Conservation (phyloP, 192 early-diverging fungal genomes). For the Geranomyces variabilis region DNA sequence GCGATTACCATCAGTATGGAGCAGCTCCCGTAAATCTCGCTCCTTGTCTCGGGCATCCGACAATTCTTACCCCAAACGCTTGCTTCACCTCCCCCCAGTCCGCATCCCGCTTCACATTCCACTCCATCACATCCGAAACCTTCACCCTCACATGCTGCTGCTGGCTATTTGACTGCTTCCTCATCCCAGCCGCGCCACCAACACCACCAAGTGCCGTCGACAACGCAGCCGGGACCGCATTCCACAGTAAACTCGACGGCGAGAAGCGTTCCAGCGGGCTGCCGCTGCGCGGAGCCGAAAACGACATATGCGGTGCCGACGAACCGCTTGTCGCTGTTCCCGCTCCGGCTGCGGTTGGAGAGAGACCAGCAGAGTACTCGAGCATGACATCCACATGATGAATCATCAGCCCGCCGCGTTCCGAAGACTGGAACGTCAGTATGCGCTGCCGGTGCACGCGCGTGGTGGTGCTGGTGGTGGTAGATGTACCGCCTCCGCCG, state of each 20-base stretch:
- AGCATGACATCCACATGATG: constrained; percentile 43
- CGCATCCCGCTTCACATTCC: constrained; percentile 36
- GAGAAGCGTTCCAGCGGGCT: constrained; percentile 27
- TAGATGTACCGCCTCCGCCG: no score
- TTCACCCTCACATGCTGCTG: constrained; percentile 14
- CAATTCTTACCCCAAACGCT: constrained; percentile 19
- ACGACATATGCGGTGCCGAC: background rate
- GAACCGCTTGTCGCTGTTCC: background rate
- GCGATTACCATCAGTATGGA: no score
- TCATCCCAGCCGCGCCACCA: background rate
- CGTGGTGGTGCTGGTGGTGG: background rate
- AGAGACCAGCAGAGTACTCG: background rate
- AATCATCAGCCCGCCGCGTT: constrained; percentile 32
- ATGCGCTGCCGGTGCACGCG: constrained; percentile 36
- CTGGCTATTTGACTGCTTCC: background rate
- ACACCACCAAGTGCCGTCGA: background rate
- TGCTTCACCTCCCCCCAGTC: constrained; percentile 46
- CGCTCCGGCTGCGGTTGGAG: background rate
- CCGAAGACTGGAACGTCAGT: constrained; percentile 41
- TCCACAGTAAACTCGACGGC: constrained; percentile 23
- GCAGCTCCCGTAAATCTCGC: no score
- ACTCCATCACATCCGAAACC: constrained; percentile 44
- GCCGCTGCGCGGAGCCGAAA: background rate
- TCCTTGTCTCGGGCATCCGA: background rate
- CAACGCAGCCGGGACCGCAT: constrained; percentile 9